Base-by-base conservation (phyloP, 2,329 filamentous ascomycete genomes). In the Hypoxylon sp. region DNA sequence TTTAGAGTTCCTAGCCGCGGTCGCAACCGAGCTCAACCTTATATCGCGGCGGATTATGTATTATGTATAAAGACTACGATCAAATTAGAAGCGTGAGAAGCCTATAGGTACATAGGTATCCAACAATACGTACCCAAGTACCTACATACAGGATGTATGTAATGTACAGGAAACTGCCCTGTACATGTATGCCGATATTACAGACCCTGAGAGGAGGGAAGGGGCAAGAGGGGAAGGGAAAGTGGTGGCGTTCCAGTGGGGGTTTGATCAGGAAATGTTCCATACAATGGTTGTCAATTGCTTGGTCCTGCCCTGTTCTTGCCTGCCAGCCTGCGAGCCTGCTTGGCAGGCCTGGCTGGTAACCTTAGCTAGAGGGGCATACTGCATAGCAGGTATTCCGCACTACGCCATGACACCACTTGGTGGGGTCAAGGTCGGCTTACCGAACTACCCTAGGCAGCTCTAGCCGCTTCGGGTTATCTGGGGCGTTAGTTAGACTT, bases 211-310 rank as follows among this genome's bases (percentile, higher is more conserved):
- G 43, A 50, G 54, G 54, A 56, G 39, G 29, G 25, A 30, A 43
- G 29, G 29, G 21, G n/a, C n/a, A n/a, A n/a, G n/a, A n/a, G n/a
- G n/a, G n/a, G n/a, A 25, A 46, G 30, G 30, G 55, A 58, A 61
- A 61, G 41, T 52, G 56, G 51, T 43, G 32, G 43, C 25, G 51
- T 50, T 39, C n/a, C n/a, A 45, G 39, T 39, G 58, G 50, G 41
- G 32, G 45, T 55, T 37, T n/a, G 19, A 43, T 6, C 14, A 21
- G 25, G 25, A 14, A 47, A 34, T 56, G 29, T 30, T 29, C 29
- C 29, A 30, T n/a, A 43, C 21, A 7, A 7, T 3, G 27, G 27
- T 4, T 29, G 27, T 7, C 7, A 29, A 29, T 29, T 29, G 27
- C n/a, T n/a, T n/a, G n/a, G n/a, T n/a, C n/a, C n/a, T n/a, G n/a